Evolutionary conservation across 1,284 basidiomycete genomes (phyloP).

Genomic region (Boletus mariae): DNA sequence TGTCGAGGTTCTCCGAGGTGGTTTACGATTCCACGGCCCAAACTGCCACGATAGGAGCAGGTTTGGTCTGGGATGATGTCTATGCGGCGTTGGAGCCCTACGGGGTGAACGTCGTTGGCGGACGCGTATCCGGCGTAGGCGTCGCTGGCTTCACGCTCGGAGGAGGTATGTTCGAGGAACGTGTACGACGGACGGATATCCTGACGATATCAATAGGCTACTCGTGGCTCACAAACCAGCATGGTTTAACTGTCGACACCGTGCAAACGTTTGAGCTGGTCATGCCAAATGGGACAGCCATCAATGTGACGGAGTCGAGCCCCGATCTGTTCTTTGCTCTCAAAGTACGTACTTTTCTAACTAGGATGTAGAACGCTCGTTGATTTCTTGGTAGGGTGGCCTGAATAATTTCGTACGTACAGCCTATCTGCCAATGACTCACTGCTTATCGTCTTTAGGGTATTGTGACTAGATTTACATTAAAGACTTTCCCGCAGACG

Average conservation of each 20-base stretch:
- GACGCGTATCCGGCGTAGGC: constrained; percentile 49
- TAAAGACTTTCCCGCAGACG: constrained; percentile 50
- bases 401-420: constrained; percentile 56
- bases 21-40: constrained; percentile 38
- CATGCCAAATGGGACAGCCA: constrained; percentile 37
- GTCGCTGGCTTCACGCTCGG: constrained; percentile 54
- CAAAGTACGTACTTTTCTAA: constrained; percentile 30
- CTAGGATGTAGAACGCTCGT: neutral
- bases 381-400: constrained; percentile 39
- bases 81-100: constrained; percentile 45
- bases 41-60: constrained; percentile 41
- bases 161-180: constrained; percentile 50
- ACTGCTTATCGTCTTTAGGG: constrained; percentile 37
- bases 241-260: constrained; percentile 50
- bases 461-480: constrained; percentile 55
- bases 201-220: constrained; percentile 13
- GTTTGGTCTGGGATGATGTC: constrained; percentile 54
- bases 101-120: constrained; percentile 51
- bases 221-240: constrained; percentile 19
- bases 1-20: constrained; percentile 48
- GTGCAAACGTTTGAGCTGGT: constrained; percentile 47
- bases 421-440: neutral
- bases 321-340: constrained; percentile 47
- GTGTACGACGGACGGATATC: constrained; percentile 12
- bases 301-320: constrained; percentile 38